A percentile compares a stretch with the other conserved stretches of the same genome.
phyloP scores from a whole-genome alignment of 805 yeast species.

The Barnettozyma californica region DNA sequence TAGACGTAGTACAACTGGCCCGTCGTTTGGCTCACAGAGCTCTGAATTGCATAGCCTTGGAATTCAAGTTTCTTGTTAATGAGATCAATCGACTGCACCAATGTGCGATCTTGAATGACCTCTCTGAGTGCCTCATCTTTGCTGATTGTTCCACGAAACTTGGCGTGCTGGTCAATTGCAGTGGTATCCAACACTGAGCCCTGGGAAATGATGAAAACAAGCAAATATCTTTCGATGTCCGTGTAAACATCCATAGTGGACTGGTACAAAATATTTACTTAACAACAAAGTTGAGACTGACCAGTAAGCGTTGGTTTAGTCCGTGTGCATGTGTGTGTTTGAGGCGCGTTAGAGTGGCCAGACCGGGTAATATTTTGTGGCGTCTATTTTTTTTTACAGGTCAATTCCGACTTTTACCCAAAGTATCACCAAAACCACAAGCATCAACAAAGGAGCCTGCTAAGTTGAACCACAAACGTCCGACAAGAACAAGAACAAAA shows the following conservation, averaged over 20 bases:
- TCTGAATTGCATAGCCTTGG: conserved; percentile 36
- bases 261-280: neutral
- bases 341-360: neutral
- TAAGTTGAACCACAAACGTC: neutral
- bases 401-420: neutral
- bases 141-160: conserved; percentile 3
- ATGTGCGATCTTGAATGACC: conserved; percentile 1
- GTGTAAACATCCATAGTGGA: conserved; percentile 6
- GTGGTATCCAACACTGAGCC: conserved; percentile 19
- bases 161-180: conserved; percentile 1
- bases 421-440: neutral
- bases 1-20: conserved; percentile 32
- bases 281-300: too few relatives aligned
- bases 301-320: too few relatives aligned
- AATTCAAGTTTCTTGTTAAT: conserved; percentile 23
- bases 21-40: conserved; percentile 30
- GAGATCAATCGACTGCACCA: conserved; percentile 16
- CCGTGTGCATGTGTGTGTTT: too few relatives aligned
- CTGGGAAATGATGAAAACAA: conserved; percentile 30
- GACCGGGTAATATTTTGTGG: neutral
- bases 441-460: neutral
- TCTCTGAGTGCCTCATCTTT: neutral
- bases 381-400: too few relatives aligned
- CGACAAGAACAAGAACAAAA: too few relatives aligned
- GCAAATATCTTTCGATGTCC: conserved; percentile 18